These are phyloP conservation scores for Fusarium oligoseptatum DNA, from an alignment of 2,329 filamentous ascomycete genomes.

Conservation along the genomic window DNA sequence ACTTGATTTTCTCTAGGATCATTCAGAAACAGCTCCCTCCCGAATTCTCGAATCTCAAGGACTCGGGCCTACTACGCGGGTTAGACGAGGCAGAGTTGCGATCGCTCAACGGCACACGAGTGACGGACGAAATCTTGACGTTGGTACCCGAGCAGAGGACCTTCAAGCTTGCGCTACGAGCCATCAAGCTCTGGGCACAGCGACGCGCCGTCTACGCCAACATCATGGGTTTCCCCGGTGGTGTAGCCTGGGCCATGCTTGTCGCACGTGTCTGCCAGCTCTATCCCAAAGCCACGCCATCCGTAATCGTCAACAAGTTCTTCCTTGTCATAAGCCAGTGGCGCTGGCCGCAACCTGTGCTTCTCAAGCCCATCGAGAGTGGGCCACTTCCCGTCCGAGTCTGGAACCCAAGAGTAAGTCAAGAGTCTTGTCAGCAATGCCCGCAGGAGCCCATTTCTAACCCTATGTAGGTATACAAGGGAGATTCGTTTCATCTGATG, in stretches of 20 bases:
- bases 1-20: constrained; percentile 89
- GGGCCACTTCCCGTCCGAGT: constrained; percentile 85
- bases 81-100: constrained; percentile 89
- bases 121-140: constrained; percentile 91
- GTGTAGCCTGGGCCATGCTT: constrained; percentile 98
- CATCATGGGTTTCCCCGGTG: constrained; percentile 95
- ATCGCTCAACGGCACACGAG: constrained; percentile 92
- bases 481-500: constrained; percentile 91
- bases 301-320: constrained; percentile 92
- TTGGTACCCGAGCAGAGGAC: constrained; percentile 91
- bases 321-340: constrained; percentile 92
- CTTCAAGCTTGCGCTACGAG: constrained; percentile 89
- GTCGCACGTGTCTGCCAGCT: constrained; percentile 96
- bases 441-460: constrained; percentile 3
- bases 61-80: constrained; percentile 87
- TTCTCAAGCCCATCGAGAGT: constrained; percentile 89
- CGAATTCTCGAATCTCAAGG: constrained; percentile 78
- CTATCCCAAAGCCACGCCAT: constrained; percentile 91
- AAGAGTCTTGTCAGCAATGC: not conserved
- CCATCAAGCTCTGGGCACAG: constrained; percentile 97
- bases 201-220: constrained; percentile 94
- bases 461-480: constrained; percentile 74
- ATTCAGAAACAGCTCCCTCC: constrained; percentile 77
- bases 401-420: constrained; percentile 88
- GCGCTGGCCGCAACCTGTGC: constrained; percentile 94